Conservation (phyloP, 805 yeast species). For the Lipomyces sp. region DNA sequence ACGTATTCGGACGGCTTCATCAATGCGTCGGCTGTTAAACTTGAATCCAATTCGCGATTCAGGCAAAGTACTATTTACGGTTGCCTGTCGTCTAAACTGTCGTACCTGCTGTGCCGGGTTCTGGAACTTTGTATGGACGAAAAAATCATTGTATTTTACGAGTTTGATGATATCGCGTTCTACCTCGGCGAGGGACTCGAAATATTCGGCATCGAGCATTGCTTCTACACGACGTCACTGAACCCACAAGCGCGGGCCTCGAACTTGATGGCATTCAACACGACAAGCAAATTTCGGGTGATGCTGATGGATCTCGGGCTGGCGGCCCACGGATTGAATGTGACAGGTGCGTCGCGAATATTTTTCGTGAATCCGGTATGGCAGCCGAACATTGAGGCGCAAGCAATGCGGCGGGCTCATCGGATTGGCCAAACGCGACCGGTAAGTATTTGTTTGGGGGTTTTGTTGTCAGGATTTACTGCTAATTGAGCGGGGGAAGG, state of each 20-base stretch:
- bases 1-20: constrained; percentile 13
- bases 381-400: constrained; percentile 72
- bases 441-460: constrained; percentile 45
- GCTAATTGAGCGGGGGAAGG: not conserved
- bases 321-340: constrained; percentile 73
- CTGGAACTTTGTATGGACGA: constrained; percentile 53
- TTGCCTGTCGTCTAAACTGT: constrained; percentile 65
- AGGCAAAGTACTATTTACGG: constrained; percentile 48
- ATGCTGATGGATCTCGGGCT: constrained; percentile 69
- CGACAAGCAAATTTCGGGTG: constrained; percentile 54
- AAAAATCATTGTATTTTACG: constrained; percentile 69
- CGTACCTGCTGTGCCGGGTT: constrained; percentile 61
- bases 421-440: constrained; percentile 71
- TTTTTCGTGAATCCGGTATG: constrained; percentile 76
- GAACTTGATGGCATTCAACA: constrained; percentile 58
- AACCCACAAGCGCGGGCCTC: constrained; percentile 56
- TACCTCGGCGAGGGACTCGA: constrained; percentile 69
- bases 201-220: constrained; percentile 61
- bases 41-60: constrained; percentile 17
- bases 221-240: constrained; percentile 67
- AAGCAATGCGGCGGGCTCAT: constrained; percentile 77
- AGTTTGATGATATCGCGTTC: constrained; percentile 72
- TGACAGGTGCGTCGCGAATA: constrained; percentile 68
- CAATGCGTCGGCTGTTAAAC: not conserved
- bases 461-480: no score